These are phyloP conservation scores for Lachnum nothofagi DNA, from an alignment of 2,329 filamentous ascomycete species.

Conservation along the genomic window DNA sequence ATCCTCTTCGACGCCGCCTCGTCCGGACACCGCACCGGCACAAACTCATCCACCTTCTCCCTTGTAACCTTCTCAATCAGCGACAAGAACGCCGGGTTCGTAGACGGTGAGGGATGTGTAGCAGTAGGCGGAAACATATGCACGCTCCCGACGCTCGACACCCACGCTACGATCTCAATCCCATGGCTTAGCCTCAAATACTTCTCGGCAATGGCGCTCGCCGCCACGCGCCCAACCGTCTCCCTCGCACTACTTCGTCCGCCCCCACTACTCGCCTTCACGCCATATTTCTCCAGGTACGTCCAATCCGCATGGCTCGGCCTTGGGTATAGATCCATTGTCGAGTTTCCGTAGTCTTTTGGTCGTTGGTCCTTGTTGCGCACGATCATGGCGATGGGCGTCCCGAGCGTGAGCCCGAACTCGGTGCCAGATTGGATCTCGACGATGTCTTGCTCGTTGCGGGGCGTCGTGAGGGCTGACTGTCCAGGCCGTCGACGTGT, in stretches of 20 bases:
- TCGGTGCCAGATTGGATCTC: conserved; percentile 92
- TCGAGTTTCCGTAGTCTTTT: conserved; percentile 82
- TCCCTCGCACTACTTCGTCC: conserved; percentile 89
- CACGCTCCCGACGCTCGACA: conserved; percentile 74
- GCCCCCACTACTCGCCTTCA: conserved; percentile 85
- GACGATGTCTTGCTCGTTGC: conserved; percentile 87
- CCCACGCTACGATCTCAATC: conserved; percentile 87
- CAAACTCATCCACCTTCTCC: conserved; percentile 70
- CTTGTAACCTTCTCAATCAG: conserved; percentile 70
- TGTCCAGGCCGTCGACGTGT: conserved; percentile 85
- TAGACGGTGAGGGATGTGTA: conserved; percentile 62
- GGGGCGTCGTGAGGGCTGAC: conserved; percentile 81
- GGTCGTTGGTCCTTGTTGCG: conserved; percentile 90
- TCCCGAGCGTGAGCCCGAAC: conserved; percentile 82
- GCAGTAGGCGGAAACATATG: conserved; percentile 70
- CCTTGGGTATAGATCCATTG: conserved; percentile 86
- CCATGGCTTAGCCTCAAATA: conserved; percentile 76
- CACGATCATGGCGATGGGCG: conserved; percentile 82
- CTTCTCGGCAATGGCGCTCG: conserved; percentile 89
- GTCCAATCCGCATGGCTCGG: conserved; percentile 96
- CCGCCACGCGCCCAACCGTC: conserved; percentile 89
- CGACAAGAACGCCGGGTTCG: conserved; percentile 72
- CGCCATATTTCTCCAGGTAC: conserved; percentile 94
- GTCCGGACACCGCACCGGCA: conserved; percentile 85
- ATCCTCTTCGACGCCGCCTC: conserved; percentile 60